Base-by-base conservation (phyloP, 2,329 filamentous ascomycete genomes). In the Exophiala phaeomuriformis region DNA sequence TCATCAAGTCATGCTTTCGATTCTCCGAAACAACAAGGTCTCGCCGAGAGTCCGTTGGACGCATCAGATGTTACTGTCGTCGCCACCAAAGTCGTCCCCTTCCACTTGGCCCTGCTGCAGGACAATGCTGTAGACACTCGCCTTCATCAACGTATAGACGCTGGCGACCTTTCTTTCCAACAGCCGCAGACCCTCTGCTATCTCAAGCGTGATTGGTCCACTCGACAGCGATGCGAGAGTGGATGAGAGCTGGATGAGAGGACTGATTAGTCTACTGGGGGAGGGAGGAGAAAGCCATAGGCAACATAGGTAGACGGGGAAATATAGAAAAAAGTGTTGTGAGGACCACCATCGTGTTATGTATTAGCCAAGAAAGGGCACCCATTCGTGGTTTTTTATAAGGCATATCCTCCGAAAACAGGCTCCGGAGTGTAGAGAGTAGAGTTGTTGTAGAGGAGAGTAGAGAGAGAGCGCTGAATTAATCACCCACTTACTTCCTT, bases 91-190 rank as follows among this genome's bases (percentile, higher is more conserved):
- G 4, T 10, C 44, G 29, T 57, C 49, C 4, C 31, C 41, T 12
- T 52, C 39, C 65, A 95, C 89, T 79, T 97, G 88, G 5, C 62
- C 62, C 78, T 97, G 91, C 79, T 98, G 91, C 75, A 98, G 71
- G 57, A 98, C 90, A 74, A 98, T 98, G 68, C 88, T 95, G 74
- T 98, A 98, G 60, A 98, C 93, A 70, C 91, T 97, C 12, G 93
- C 91, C 76, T 98, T 98, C 67, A 98, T 79, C 67, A 97, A 72
- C 58, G 93, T 98, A 71, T 95, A 97, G 27, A 96, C 91, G 51
- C 95, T 76, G 62, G 89, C 90, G 41, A 91, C 96, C 77, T 97
- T 96, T 64, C 93, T 79, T 76, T 98, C 93, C 51, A 98, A 76
- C 41, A 90, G 84, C 50, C 93, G 78, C 63, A 98, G 77, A 5